Conservation (phyloP, 2,329 filamentous ascomycete genomes). For the Scedosporium boydii region DNA sequence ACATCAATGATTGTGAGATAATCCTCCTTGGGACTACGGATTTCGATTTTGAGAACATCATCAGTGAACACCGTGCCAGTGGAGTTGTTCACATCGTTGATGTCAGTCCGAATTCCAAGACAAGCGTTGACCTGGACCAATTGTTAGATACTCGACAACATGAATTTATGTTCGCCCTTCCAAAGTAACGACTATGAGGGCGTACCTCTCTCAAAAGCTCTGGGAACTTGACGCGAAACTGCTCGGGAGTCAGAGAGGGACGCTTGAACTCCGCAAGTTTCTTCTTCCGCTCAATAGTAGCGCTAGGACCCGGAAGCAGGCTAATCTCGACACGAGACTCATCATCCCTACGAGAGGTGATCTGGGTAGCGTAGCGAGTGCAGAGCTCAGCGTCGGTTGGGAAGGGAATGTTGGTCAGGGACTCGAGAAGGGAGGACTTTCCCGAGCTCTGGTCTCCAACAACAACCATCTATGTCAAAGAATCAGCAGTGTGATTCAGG, state of each 20-base stretch:
- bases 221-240: conserved; percentile 23
- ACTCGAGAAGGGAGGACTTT: conserved; percentile 22
- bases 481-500: background rate
- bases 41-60: conserved; percentile 13
- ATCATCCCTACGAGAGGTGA: conserved; percentile 9
- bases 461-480: conserved; percentile 16
- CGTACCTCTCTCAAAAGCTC: conserved; percentile 21
- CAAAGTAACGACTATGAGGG: background rate
- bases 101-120: conserved; percentile 31
- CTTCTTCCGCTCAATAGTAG: conserved; percentile 9
- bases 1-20: conserved; percentile 15
- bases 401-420: conserved; percentile 21
- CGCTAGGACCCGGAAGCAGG: conserved; percentile 26
- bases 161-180: background rate
- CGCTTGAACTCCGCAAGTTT: conserved; percentile 6
- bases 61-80: conserved; percentile 15
- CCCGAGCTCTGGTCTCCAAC: conserved; percentile 24
- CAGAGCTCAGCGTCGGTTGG: conserved; percentile 19
- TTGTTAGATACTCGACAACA: background rate
- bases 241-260: background rate
- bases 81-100: background rate
- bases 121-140: conserved; percentile 25
- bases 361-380: conserved; percentile 20
- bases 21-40: conserved; percentile 12
- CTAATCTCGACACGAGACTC: conserved; percentile 25